phyloP scores from a whole-genome alignment of 2,329 filamentous ascomycete genomes.

The Penicillium freii region DNA sequence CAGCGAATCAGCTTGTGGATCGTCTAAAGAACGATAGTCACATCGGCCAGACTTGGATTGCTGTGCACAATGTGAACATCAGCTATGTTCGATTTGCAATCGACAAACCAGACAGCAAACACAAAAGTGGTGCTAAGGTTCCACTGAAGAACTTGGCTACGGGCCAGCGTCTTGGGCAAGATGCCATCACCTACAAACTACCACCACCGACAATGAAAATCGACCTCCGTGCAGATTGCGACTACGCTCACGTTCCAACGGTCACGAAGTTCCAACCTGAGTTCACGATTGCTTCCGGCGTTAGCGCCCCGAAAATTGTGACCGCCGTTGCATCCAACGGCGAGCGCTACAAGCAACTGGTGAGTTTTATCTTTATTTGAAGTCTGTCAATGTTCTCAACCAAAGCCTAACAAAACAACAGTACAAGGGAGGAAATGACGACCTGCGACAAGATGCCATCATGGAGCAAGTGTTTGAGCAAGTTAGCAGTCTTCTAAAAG shows the following conservation, averaged over 20 bases:
- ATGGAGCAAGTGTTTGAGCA: slow-evolving; percentile 99
- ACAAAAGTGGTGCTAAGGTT: slow-evolving; percentile 66
- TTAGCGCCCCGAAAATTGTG: slow-evolving; percentile 92
- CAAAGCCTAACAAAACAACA: slow-evolving; percentile 31
- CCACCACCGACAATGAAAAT: slow-evolving; percentile 90
- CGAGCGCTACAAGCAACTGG: slow-evolving; percentile 77
- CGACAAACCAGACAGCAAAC: slow-evolving; percentile 54
- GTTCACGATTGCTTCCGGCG: slow-evolving; percentile 82
- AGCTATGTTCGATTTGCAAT: slow-evolving; percentile 53
- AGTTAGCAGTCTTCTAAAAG: slow-evolving; percentile 83
- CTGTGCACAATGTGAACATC: slow-evolving; percentile 71
- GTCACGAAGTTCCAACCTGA: slow-evolving; percentile 69
- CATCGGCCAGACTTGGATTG: slow-evolving; percentile 62
- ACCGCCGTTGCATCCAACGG: slow-evolving; percentile 78
- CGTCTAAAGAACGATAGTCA: slow-evolving; percentile 55
- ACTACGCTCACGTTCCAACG: slow-evolving; percentile 75
- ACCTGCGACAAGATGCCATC: slow-evolving; percentile 92
- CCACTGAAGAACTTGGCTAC: slow-evolving; percentile 61
- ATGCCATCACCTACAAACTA: slow-evolving; percentile 64
- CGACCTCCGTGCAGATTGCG: slow-evolving; percentile 65
- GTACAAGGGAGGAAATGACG: slow-evolving; percentile 93
- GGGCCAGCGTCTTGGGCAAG: slow-evolving; percentile 62
- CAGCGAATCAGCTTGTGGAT: slow-evolving; percentile 67
- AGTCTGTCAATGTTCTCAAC: not conserved
- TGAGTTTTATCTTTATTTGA: slow-evolving; percentile 35